These are phyloP conservation scores for Fusarium lyarnte DNA, from an alignment of 2,329 filamentous ascomycete species.

Conservation along the genomic window DNA sequence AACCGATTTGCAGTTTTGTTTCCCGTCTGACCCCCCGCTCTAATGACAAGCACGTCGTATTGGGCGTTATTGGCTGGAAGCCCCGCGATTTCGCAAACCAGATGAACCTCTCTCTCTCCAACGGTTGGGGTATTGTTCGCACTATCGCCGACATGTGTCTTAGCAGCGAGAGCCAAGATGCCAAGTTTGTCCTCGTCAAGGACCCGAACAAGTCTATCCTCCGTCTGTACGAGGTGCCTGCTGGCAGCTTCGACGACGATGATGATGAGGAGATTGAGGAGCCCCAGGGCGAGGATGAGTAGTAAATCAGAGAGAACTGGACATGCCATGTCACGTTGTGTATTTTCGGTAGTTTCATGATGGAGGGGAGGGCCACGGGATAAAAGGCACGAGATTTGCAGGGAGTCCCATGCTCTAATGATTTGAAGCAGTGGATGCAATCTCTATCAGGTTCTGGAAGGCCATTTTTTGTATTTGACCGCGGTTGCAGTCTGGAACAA, in stretches of 20 bases:
- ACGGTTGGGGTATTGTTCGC: slow-evolving; percentile 98
- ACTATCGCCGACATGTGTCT: slow-evolving; percentile 97
- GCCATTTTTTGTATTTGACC: slow-evolving; percentile 20
- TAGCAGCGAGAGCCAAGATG: slow-evolving; percentile 77
- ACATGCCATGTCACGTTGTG: slow-evolving; percentile 6
- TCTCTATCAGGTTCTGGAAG: slow-evolving; percentile 29
- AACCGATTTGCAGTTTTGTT: slow-evolving; percentile 75
- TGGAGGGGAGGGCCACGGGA: slow-evolving; percentile 7
- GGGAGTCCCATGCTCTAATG: slow-evolving; percentile 42
- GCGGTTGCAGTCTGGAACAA: slow-evolving; percentile 33
- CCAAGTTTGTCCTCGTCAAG: slow-evolving; percentile 84
- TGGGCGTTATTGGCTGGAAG: slow-evolving; percentile 98
- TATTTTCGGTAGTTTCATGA: slow-evolving; percentile 26
- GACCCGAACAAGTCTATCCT: slow-evolving; percentile 98
- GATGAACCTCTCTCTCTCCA: slow-evolving; percentile 97
- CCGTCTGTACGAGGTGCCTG: slow-evolving; percentile 89
- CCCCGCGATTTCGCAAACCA: slow-evolving; percentile 95
- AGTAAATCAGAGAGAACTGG: slow-evolving; percentile 22
- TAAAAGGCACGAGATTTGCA: slow-evolving; percentile 34
- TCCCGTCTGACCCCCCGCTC: slow-evolving; percentile 92
- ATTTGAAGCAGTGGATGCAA: slow-evolving; percentile 42
- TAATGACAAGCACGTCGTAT: slow-evolving; percentile 92
- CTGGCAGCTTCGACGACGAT: slow-evolving; percentile 89
- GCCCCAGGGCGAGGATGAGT: slow-evolving; percentile 42
- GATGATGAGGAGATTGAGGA: slow-evolving; percentile 71